Evolutionary conservation across 257 asterid species (phyloP).

Genomic region (Gentiana macrophylla): DNA sequence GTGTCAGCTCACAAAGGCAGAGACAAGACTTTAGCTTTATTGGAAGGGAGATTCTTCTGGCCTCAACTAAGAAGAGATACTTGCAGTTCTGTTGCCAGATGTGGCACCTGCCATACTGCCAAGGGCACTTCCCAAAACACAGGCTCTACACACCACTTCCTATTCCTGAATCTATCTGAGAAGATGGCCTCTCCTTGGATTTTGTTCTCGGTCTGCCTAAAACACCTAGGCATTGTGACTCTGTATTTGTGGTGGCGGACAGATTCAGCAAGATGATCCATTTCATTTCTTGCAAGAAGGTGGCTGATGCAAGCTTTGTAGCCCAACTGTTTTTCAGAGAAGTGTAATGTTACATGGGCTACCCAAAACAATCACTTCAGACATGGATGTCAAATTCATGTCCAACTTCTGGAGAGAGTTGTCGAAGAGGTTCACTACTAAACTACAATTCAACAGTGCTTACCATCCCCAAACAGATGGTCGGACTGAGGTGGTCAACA

Average conservation of each 20-base stretch:
- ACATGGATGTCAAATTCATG: background rate
- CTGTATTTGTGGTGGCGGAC: too few relatives aligned
- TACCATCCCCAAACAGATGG: slow-evolving; percentile 5
- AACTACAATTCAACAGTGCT: background rate
- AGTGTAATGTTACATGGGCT: background rate
- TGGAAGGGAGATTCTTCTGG: background rate
- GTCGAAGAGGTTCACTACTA: background rate
- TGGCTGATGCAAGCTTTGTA: background rate
- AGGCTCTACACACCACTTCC: background rate
- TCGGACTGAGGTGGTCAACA: slow-evolving; percentile 1
- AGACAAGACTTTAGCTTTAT: background rate
- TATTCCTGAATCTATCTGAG: background rate
- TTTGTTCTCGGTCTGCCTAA: background rate
- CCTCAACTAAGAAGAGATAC: background rate
- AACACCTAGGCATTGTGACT: too few relatives aligned
- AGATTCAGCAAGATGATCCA: too few relatives aligned
- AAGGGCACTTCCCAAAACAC: background rate
- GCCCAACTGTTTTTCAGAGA: background rate
- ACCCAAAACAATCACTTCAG: background rate
- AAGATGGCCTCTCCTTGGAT: background rate
- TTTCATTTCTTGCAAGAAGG: background rate
- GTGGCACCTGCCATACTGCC: background rate
- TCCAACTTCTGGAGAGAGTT: background rate
- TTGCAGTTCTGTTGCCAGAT: background rate
- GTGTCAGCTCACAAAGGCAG: background rate